A percentile compares a stretch with the other conserved stretches of the same genome.
These are phyloP conservation scores for Cryptosporidium andersoni DNA, from an alignment of 169 alveolate species.

Conservation along the genomic window DNA sequence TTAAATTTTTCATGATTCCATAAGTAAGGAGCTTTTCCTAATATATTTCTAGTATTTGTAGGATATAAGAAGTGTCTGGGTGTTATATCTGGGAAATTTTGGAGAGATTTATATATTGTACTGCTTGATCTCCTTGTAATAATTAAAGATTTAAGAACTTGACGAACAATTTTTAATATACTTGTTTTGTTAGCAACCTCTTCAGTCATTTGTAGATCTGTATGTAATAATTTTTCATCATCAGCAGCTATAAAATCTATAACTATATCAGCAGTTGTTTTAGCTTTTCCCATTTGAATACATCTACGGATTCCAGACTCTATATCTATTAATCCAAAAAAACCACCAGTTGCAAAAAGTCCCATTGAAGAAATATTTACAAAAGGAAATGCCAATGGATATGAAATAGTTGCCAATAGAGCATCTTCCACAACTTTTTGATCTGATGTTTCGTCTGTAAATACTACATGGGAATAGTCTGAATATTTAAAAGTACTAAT, in stretches of 20 bases:
- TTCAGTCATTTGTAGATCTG: no score
- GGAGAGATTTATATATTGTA: no score
- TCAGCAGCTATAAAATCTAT: constrained; percentile 24
- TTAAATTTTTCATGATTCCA: no score
- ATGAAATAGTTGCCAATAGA: constrained; percentile 28
- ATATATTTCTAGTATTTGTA: no score
- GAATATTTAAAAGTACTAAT: constrained; percentile 25
- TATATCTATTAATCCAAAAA: constrained; percentile 9
- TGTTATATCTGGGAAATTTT: no score
- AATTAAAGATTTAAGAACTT: no score
- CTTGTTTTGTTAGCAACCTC: no score
- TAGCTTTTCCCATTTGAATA: constrained; percentile 45
- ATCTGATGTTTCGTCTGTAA: constrained; percentile 34
- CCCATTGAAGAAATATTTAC: constrained; percentile 40
- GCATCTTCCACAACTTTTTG: not conserved
- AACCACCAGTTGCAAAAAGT: constrained; percentile 40
- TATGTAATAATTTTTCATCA: no score
- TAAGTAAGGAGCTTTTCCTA: no score
- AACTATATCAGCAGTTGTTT: constrained; percentile 42
- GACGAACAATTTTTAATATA: no score
- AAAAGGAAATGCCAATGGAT: constrained; percentile 22
- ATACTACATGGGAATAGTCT: not conserved
- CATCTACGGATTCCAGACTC: constrained; percentile 31
- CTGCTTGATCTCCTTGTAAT: no score
- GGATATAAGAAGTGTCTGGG: no score